Conservation (phyloP, 2,329 filamentous ascomycete genomes). For the Sporothrix schenckii region DNA sequence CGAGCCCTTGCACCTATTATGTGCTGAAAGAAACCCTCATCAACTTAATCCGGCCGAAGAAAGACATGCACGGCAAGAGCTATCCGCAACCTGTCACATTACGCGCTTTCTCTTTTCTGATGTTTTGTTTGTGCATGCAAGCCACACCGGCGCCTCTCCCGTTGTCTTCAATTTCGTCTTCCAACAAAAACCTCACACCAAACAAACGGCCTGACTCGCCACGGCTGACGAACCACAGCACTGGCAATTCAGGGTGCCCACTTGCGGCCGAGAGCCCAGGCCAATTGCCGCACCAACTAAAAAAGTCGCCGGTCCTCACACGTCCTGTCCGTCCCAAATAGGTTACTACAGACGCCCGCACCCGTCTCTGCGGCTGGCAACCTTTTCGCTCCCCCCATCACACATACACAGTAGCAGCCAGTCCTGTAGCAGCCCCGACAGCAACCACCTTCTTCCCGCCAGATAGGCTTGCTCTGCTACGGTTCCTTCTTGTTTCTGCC, state of each 20-base stretch:
- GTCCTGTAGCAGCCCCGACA: background rate
- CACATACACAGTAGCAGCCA: background rate
- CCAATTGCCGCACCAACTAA: conserved; percentile 17
- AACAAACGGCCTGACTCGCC: background rate
- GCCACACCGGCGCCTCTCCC: background rate
- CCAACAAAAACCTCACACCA: background rate
- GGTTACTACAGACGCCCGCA: conserved; percentile 16
- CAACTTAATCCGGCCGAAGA: background rate
- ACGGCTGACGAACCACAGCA: conserved; percentile 5
- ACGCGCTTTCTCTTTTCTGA: background rate
- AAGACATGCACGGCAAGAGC: background rate
- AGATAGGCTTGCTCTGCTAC: background rate
- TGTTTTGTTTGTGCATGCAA: background rate
- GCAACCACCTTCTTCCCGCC: background rate
- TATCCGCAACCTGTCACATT: background rate
- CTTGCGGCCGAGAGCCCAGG: background rate
- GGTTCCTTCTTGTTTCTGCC: background rate
- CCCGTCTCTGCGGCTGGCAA: conserved; percentile 17
- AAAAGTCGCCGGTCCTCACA: conserved; percentile 21
- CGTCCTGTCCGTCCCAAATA: conserved; percentile 23
- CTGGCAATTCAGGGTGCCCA: conserved; percentile 8
- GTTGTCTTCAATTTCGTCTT: background rate
- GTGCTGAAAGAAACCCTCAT: background rate
- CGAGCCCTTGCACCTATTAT: background rate
- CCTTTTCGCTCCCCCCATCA: background rate